Evolutionary conservation across 176 grass and related monocot species (phyloP), one percentile per base, ranked within the genome.

Genomic region (Carex pumila): DNA sequence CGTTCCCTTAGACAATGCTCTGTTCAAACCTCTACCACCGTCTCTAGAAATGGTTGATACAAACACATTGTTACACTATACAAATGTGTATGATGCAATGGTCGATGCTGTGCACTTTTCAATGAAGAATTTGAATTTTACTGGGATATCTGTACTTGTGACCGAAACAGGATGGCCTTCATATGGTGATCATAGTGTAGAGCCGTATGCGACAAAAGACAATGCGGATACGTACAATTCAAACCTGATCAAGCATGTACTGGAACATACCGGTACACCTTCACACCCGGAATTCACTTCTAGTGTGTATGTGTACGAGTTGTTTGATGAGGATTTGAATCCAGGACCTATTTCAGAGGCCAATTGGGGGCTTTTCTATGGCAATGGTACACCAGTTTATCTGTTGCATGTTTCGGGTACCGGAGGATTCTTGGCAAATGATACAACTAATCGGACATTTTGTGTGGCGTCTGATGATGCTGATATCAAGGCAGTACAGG

Each of bases 31-130:
- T 49, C 88, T 99, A 0, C 86, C 93, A 3, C 93, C 96, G 3
- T 89, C 93, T 32, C 77, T 85, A 25, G 93, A 99, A 87, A 93
- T 93, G 96, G 83, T 95, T 15, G 96, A 99, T 85, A 93, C 96
- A 63, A 99, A 99, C 85, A 94, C 96, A 61, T 86, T 95, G 71
- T 93, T 99, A 83, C 96, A 94, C 81, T 99, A 99, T 87, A 99
- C 86, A 65, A 99, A 99, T 87, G 91, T 99, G 18, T 88, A 92
- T 79, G 96, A 99, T 89, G 96, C 96, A 3, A 95, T 99, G 96
- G 69, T 99, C 53, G 96, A 99, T 89, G 92, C 96, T 3, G 91
- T 92, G 10, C 87, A 90, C 65, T 89, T 93, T 63, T 90, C 93
- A 10, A 77, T 99, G 15, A 88, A 74, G 68, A 90, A 95, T 85